phyloP scores from a whole-genome alignment of 495 filamentous ascomycete species.

The Xylaria bambusicola region DNA sequence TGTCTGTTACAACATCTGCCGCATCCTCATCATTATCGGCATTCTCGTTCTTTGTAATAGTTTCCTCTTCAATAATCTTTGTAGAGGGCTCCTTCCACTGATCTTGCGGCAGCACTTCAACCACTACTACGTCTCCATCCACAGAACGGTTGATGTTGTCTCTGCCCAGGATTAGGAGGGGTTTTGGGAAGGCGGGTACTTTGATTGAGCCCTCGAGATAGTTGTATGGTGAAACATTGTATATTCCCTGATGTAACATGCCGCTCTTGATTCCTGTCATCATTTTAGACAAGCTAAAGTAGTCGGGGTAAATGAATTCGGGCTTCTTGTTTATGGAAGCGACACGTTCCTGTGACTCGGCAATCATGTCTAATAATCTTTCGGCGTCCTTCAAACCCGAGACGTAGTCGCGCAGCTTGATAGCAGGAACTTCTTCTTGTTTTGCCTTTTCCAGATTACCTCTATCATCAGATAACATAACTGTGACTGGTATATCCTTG shows the following conservation, averaged over 20 bases:
- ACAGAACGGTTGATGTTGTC: conserved; percentile 96
- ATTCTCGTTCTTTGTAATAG: conserved; percentile 89
- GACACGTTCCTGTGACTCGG: conserved; percentile 66
- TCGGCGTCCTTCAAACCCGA: conserved; percentile 79
- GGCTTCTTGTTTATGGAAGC: conserved; percentile 62
- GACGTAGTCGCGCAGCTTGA: conserved; percentile 76
- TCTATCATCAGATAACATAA: conserved; percentile 92
- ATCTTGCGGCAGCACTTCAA: conserved; percentile 87
- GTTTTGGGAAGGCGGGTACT: conserved; percentile 84
- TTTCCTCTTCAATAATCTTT: conserved; percentile 93
- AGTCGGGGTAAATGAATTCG: conserved; percentile 76
- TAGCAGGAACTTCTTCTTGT: conserved; percentile 66
- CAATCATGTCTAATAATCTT: conserved; percentile 92
- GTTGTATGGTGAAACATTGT: conserved; percentile 96
- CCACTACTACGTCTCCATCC: conserved; percentile 85
- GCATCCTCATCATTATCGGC: conserved; percentile 65
- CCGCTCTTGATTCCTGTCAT: conserved; percentile 87
- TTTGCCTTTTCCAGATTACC: conserved; percentile 84
- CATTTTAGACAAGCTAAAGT: conserved; percentile 89
- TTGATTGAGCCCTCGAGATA: conserved; percentile 91
- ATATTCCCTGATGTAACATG: conserved; percentile 87
- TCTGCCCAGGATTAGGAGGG: conserved; percentile 84
- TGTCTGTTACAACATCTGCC: conserved; percentile 76
- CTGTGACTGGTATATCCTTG: conserved; percentile 69
- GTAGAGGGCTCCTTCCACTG: conserved; percentile 96